Base-by-base conservation (phyloP, 345 rosid species). In the Euphorbia lathyris region DNA sequence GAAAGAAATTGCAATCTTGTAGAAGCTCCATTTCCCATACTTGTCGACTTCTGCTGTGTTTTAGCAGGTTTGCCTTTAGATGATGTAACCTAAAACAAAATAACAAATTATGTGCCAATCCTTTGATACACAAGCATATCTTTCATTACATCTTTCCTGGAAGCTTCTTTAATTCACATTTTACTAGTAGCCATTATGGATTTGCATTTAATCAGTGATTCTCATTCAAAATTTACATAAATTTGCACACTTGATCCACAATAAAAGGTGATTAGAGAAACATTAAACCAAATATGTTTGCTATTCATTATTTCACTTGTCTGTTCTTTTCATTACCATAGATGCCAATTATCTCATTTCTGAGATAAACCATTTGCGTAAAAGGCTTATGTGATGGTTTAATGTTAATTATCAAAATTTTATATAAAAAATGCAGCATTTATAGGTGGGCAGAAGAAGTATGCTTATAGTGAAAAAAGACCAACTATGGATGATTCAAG, bases 11-110 rank as follows among this genome's bases (percentile, higher is more conserved):
- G 72, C 10, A 74, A 61, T 17, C 64, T 79, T 27, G 65, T 50
- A 47, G 73, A 43, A 58, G 68, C 58, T 68, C 72, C 74, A 19
- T 57, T 69, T 38, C 72, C 78, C n/a, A 67, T 69, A 69, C 77
- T 77, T 13, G 74, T 66, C 7, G 79, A 65, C 59, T 74, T 76
- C 3, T 40, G 68, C 50, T 2, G 68, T n/a, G 27, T 52, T 58
- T 73, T 82, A 42, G 71, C 69, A 32, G 77, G 74, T 64, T 42
- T 74, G 23, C 67, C 25, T 65, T 65, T 83, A 23, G 72, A 74
- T 52, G 75, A 55, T 34, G 57, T 67, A 47, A 77, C 78, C 87
- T 81, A 69, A 58, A n/a, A 34, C 38, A 34, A 34, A 2, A 63
- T 6, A 26, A 65, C 14, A 10, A 45, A 55, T 23, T 25, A 42